phyloP scores from a whole-genome alignment of 2,329 filamentous ascomycete species.

The Colletotrichum horii region DNA sequence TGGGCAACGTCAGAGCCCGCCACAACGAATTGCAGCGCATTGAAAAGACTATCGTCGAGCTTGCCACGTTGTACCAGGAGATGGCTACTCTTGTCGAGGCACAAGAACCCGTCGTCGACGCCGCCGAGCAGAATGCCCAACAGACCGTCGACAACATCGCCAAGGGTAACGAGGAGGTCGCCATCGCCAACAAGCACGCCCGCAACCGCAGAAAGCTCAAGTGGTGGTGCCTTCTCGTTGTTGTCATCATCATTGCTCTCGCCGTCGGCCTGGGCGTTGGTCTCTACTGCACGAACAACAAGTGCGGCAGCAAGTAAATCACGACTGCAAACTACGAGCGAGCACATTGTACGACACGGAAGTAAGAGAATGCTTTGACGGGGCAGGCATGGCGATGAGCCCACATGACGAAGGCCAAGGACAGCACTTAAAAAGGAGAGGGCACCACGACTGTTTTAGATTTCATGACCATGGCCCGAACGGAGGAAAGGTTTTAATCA shows the following conservation, averaged over 20 bases:
- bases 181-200: slow-evolving; percentile 70
- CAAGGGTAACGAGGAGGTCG: slow-evolving; percentile 72
- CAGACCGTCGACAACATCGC: slow-evolving; percentile 71
- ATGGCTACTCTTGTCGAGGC: slow-evolving; percentile 76
- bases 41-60: slow-evolving; percentile 74
- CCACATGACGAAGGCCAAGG: neutral
- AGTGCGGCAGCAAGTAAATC: neutral
- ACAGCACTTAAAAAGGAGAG: slow-evolving; percentile 1
- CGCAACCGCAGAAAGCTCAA: slow-evolving; percentile 75
- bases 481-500: neutral
- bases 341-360: neutral
- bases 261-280: slow-evolving; percentile 59
- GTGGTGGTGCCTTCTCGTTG: slow-evolving; percentile 78
- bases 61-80: slow-evolving; percentile 74
- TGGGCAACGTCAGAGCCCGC: slow-evolving; percentile 80
- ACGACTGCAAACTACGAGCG: neutral
- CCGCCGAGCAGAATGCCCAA: slow-evolving; percentile 69
- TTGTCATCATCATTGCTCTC: slow-evolving; percentile 59
- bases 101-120: slow-evolving; percentile 69
- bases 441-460: slow-evolving; percentile 6
- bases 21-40: slow-evolving; percentile 86
- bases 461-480: slow-evolving; percentile 16
- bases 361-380: neutral
- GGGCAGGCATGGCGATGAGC: neutral
- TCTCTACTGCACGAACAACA: slow-evolving; percentile 7